Conservation (phyloP, 345 rosid species). For the Camelina laxa region DNA sequence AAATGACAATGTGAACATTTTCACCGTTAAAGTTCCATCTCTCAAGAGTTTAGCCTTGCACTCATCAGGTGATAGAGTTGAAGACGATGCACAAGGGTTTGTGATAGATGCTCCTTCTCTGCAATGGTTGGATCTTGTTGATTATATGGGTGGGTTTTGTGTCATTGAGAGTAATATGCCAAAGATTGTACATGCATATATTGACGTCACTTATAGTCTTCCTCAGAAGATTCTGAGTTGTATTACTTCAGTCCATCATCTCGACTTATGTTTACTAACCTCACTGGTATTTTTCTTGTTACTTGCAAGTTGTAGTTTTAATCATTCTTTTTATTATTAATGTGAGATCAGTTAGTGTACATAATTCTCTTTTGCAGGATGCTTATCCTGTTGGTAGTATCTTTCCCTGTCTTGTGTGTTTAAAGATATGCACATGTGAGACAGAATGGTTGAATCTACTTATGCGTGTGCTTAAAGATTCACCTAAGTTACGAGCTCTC, state of each 20-base stretch:
- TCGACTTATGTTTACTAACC: not conserved
- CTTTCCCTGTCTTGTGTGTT: not conserved
- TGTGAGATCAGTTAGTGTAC: not conserved
- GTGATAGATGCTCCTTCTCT: conserved; percentile 30
- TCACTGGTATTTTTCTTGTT: not conserved
- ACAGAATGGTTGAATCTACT: not conserved
- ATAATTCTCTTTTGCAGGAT: not conserved
- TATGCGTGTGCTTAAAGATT: conserved; percentile 18
- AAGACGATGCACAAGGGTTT: not conserved
- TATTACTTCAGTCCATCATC: conserved; percentile 29
- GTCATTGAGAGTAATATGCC: too few species aligned
- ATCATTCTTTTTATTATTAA: too few species aligned
- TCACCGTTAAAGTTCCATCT: not conserved
- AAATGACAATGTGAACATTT: conserved; percentile 9
- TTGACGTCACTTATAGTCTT: not conserved
- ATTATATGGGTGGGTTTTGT: not conserved
- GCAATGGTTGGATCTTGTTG: not conserved
- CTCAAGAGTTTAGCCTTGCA: conserved; percentile 11
- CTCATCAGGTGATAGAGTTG: not conserved
- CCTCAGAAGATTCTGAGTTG: not conserved
- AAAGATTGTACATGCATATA: too few species aligned
- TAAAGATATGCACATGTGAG: not conserved
- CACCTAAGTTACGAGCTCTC: conserved; percentile 18
- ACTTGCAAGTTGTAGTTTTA: not conserved
- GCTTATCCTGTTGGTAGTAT: not conserved